Conservation (phyloP, 2,329 filamentous ascomycete species). For the Waltergamsia citrina region DNA sequence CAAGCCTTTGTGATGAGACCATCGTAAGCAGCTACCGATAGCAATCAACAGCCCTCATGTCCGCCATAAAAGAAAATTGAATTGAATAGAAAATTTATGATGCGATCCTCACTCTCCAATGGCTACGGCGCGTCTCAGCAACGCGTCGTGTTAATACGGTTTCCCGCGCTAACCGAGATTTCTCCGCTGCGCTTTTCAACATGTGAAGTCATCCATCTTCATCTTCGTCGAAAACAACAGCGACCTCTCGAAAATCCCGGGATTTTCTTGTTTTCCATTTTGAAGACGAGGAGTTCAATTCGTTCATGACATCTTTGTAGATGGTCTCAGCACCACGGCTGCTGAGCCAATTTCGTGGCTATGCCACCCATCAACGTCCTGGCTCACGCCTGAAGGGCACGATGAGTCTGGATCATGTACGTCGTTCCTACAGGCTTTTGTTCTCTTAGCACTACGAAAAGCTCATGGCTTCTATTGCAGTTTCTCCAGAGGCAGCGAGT, state of each 20-base stretch:
- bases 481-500: constrained; percentile 49
- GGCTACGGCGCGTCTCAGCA: constrained; percentile 2
- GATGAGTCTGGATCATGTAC: constrained; percentile 50
- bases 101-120: no score
- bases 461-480: constrained; percentile 19
- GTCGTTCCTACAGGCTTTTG: constrained; percentile 9
- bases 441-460: not conserved
- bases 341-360: constrained; percentile 19
- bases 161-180: constrained; percentile 1
- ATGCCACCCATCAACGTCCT: constrained; percentile 19
- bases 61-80: no score
- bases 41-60: no score
- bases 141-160: no score
- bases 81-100: no score
- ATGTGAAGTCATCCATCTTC: not conserved
- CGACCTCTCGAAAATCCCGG: not conserved
- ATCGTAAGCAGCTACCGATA: no score
- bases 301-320: no score
- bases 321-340: constrained; percentile 16
- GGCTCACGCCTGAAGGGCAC: constrained; percentile 22
- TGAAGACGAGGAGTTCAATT: constrained; percentile 6
- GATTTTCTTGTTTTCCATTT: constrained; percentile 7
- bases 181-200: constrained; percentile 1
- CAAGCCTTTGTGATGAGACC: no score
- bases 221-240: not conserved